These are phyloP conservation scores for Solanum bulbocastanum DNA, from an alignment of 257 asterid genomes.

Conservation along the genomic window DNA sequence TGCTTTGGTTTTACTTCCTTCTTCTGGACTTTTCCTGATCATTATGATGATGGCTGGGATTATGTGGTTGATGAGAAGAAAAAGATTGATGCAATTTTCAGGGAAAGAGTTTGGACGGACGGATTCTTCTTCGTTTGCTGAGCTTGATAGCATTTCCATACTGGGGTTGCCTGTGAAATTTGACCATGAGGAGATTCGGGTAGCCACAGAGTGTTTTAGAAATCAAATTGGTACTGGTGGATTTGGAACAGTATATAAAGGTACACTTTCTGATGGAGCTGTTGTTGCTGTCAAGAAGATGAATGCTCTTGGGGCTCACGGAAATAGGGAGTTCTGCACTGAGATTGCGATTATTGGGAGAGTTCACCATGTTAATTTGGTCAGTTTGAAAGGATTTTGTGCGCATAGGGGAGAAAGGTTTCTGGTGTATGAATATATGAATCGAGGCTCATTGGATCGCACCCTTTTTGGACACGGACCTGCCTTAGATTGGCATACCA, in stretches of 20 bases:
- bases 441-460: slow-evolving; percentile 57
- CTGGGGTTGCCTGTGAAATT: slow-evolving; percentile 58
- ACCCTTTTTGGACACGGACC: slow-evolving; percentile 55
- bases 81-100: slow-evolving; percentile 3
- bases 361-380: slow-evolving; percentile 67
- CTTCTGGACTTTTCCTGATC: slow-evolving; percentile 29
- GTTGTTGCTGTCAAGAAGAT: slow-evolving; percentile 62
- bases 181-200: slow-evolving; percentile 35
- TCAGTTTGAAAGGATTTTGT: slow-evolving; percentile 57
- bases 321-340: slow-evolving; percentile 57
- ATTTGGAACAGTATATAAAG: slow-evolving; percentile 61
- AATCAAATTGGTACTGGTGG: slow-evolving; percentile 64
- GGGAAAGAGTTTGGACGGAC: slow-evolving; percentile 3
- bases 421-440: slow-evolving; percentile 76
- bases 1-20: slow-evolving; percentile 43
- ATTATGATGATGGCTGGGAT: slow-evolving; percentile 17
- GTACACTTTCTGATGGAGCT: slow-evolving; percentile 38
- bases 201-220: slow-evolving; percentile 50
- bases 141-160: slow-evolving; percentile 31
- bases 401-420: slow-evolving; percentile 44
- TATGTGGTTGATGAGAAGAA: slow-evolving; percentile 22
- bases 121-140: slow-evolving; percentile 17
- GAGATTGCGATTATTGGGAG: slow-evolving; percentile 63
- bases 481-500: slow-evolving; percentile 52
- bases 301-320: slow-evolving; percentile 32